phyloP scores from a whole-genome alignment of 108 stramenopile genomes.

The Tribonema minus region DNA sequence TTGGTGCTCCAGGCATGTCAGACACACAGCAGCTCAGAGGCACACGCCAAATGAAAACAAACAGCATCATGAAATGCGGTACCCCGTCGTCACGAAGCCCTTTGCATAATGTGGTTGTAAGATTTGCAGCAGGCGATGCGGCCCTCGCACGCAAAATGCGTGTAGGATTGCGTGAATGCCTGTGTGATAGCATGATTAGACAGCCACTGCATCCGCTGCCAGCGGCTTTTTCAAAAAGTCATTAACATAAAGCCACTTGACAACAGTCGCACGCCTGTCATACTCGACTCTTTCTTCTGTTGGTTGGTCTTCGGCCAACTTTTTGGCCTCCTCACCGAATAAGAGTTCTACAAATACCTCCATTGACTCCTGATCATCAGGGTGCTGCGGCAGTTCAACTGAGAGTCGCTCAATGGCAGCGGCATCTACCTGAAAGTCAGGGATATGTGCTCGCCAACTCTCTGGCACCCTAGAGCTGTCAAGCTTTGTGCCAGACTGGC shows the following conservation, averaged over 20 bases:
- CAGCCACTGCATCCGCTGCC: not conserved
- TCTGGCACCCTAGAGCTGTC: not conserved
- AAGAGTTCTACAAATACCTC: slow-evolving; percentile 21
- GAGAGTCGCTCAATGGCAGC: slow-evolving; percentile 1
- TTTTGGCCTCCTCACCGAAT: slow-evolving; percentile 29
- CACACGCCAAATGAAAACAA: too few species aligned
- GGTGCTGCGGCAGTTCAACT: not conserved
- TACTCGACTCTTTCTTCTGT: not conserved
- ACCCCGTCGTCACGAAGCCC: too few species aligned
- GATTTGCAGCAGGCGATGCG: too few species aligned
- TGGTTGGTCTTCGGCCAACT: not conserved
- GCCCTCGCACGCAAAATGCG: too few species aligned
- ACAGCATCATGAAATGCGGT: too few species aligned
- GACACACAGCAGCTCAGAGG: too few species aligned
- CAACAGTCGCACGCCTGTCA: not conserved
- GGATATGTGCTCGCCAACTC: slow-evolving; percentile 1
- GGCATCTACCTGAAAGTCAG: slow-evolving; percentile 38
- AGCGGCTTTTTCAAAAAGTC: not conserved
- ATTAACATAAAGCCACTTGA: not conserved
- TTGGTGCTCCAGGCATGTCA: too few species aligned
- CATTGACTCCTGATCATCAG: not conserved
- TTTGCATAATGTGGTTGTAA: too few species aligned
- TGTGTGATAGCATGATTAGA: too few species aligned
- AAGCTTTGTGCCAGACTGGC: too few species aligned
- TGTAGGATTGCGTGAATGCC: too few species aligned